phyloP scores from a whole-genome alignment of 1,284 basidiomycete species.

The Tylopilus orsonianus region DNA sequence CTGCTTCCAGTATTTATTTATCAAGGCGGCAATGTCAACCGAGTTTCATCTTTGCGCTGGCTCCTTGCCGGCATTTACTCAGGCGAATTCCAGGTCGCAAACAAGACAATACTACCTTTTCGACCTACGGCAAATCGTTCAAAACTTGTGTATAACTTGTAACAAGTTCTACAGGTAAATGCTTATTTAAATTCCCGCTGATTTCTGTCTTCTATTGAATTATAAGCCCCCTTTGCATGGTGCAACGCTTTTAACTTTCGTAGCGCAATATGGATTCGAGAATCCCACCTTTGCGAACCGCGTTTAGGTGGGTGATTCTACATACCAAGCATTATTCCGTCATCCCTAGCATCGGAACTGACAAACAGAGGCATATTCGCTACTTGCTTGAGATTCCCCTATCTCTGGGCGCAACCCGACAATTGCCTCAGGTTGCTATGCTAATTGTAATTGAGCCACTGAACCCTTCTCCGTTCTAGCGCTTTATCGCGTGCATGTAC shows the following conservation, averaged over 20 bases:
- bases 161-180: too few species aligned
- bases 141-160: too few species aligned
- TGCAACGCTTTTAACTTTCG: not conserved
- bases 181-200: too few species aligned
- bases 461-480: too few species aligned
- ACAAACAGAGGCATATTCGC: constrained; percentile 16
- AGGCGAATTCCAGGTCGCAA: too few species aligned
- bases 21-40: not conserved
- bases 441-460: not conserved
- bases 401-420: not conserved
- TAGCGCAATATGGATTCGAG: too few species aligned
- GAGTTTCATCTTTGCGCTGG: not conserved
- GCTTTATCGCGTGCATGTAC: too few species aligned
- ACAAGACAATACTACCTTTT: too few species aligned
- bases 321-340: not conserved
- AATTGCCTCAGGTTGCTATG: constrained; percentile 1
- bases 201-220: not conserved
- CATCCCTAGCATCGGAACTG: not conserved
- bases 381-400: not conserved
- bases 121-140: too few species aligned
- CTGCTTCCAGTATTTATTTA: too few species aligned
- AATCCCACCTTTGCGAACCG: not conserved
- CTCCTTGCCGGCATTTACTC: not conserved
- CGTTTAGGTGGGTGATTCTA: not conserved
- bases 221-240: not conserved